Base-by-base conservation (phyloP, 441 rosid genomes). In the Iberis amara region DNA sequence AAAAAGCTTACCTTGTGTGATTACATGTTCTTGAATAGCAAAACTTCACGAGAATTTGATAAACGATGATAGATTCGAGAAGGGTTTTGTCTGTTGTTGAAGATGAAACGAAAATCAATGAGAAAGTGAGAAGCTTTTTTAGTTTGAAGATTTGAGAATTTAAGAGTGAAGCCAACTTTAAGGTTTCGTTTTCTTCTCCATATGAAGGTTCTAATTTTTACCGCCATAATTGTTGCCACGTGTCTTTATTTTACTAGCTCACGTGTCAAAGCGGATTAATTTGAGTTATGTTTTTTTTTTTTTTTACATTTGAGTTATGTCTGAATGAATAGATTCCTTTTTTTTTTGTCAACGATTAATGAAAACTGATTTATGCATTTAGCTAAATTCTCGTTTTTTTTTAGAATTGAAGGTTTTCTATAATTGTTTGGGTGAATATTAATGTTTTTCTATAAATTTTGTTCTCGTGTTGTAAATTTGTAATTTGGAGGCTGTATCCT, bases 111-210 rank as follows among this genome's bases (percentile, higher is more conserved):
- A 3, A 27, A 5, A 11, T 26, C 37, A 11, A 13, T 4, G 39
- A 38, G 12, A 48, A 33, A 48, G 40, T 13, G 38, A 47, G 41
- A 21, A 50, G 18, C 32, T 50, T 50, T 5, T 47, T n/a, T n/a
- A n/a, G n/a, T n/a, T n/a, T n/a, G n/a, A n/a, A n/a, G n/a, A n/a
- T n/a, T n/a, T n/a, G n/a, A n/a, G n/a, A n/a, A n/a, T 21, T 1
- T 15, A 10, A 30, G 40, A 30, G 58, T 21, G 51, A 55, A 55
- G 50, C 32, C 6, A 42, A 55, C 23, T 12, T 32, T 42, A 32
- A 42, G 50, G 50, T 32, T 42, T 32, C 26, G 13, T 13, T 30
- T 31, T n/a, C 12, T 7, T 27, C 15, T 28, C 27, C 37, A 51
- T 53, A 27, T 9, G 15, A 39, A 33, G 7, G n/a, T n/a, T n/a